phyloP scores from a whole-genome alignment of 768 basidiomycete genomes.

The Auricularia cornea region DNA sequence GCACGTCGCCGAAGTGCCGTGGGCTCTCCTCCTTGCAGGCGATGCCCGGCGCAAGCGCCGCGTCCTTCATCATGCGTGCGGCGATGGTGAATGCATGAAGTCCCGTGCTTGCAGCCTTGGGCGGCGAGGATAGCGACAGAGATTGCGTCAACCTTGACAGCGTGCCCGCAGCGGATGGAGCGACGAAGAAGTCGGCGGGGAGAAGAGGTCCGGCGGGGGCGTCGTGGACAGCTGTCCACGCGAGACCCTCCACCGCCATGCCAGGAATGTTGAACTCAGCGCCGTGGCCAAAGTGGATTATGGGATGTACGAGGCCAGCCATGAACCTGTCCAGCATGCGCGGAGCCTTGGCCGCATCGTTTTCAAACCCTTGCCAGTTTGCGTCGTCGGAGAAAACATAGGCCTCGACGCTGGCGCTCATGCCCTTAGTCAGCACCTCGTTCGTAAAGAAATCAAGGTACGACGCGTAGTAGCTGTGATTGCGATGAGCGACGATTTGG shows the following conservation, averaged over 20 bases:
- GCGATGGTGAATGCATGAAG: constrained; percentile 45
- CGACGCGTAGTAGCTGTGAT: constrained; percentile 46
- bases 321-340: constrained; percentile 52
- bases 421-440: constrained; percentile 32
- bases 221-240: constrained; percentile 43
- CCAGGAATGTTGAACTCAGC: constrained; percentile 55
- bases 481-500: neutral
- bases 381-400: constrained; percentile 48
- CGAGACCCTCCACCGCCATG: constrained; percentile 54
- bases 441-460: constrained; percentile 51
- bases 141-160: neutral
- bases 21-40: constrained; percentile 2
- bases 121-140: neutral
- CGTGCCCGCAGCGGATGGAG: neutral
- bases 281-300: constrained; percentile 58
- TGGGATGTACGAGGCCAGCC: constrained; percentile 50
- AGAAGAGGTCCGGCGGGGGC: constrained; percentile 29
- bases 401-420: constrained; percentile 43
- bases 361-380: constrained; percentile 29
- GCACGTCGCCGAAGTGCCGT: constrained; percentile 2
- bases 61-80: constrained; percentile 45
- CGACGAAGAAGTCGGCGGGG: constrained; percentile 17
- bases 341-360: constrained; percentile 25
- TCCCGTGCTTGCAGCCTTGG: constrained; percentile 10
- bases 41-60: constrained; percentile 10